phyloP scores from a whole-genome alignment of 176 grass and related monocot species.

The Oryza punctata region DNA sequence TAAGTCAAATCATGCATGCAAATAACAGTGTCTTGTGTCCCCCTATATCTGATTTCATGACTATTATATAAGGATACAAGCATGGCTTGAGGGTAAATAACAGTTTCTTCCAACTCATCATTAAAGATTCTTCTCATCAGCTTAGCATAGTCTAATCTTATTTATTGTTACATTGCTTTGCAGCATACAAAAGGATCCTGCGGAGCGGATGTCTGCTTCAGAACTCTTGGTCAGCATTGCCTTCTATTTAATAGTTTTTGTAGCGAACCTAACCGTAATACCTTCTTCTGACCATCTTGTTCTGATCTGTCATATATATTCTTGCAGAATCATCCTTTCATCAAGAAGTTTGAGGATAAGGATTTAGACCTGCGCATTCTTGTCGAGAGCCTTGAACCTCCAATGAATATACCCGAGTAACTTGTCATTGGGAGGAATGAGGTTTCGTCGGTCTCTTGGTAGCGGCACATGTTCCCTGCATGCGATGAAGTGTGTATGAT shows the following conservation, averaged over 20 bases:
- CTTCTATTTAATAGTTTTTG: background rate
- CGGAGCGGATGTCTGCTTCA: constrained; percentile 69
- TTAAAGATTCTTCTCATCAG: background rate
- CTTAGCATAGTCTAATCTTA: background rate
- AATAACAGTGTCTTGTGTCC: background rate
- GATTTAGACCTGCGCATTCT: constrained; percentile 82
- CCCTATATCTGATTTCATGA: background rate
- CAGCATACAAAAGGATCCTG: constrained; percentile 89
- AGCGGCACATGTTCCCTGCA: background rate
- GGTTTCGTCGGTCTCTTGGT: background rate
- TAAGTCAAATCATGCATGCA: background rate
- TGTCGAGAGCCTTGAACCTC: constrained; percentile 69
- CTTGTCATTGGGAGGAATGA: background rate
- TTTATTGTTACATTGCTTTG: constrained; percentile 6
- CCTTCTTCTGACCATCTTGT: background rate
- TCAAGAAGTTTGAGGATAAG: constrained; percentile 95
- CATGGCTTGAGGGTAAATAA: background rate
- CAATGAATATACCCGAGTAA: constrained; percentile 71
- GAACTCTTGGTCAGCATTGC: constrained; percentile 79
- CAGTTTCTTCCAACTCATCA: background rate
- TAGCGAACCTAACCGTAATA: background rate
- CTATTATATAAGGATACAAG: background rate
- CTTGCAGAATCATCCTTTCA: constrained; percentile 83
- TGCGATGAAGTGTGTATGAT: constrained; percentile 20
- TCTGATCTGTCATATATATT: background rate